Base-by-base conservation (phyloP, 495 filamentous ascomycete species). In the Zalerion maritima region DNA sequence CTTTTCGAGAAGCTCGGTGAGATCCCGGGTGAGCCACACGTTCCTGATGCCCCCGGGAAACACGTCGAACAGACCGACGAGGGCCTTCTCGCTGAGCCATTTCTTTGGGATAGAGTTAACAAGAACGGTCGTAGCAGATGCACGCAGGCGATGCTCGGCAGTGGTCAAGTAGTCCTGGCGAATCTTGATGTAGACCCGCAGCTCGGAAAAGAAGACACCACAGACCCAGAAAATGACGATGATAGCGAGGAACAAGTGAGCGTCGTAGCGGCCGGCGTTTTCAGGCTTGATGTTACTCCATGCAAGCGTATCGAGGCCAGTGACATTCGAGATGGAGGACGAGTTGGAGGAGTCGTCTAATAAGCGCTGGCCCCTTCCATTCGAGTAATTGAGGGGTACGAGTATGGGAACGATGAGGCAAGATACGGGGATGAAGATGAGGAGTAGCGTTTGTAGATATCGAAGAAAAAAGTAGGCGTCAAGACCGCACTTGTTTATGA, bases 401-500 rank as follows among this genome's bases (percentile, higher is more conserved):
- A 97, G 63, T 28, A 94, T 73, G 0, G 89, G 91, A 14, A 96
- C 58, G 16, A 94, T 73, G 17, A 93, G 47, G 12, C 77, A 26
- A 14, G 78, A 80, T 31, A 92, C 62, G 5, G 85, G 80, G 12
- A 89, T 49, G 44, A 96, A 96, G 36, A 94, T 87, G 45, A 91
- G 78, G 21, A 97, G 67, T 2, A 97, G 70, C 50, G 92, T 89
- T 32, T 87, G 81, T 10, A 97, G 65, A 49, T 92, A 97, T 31
- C 91, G 81, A 1, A 97, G 65, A 57, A 96, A 97, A 54, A 97
- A 92, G 60, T 94, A 97, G 43, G 91, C 87, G 54, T 97, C 89
- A 21, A 97, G 68, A 4, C 89, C 89, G 50, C 83, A 93, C 54
- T 93, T 94, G 21, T 81, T 75, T 36, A 94, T 89, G 46, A 94